Percentiles rank a stretch among this genome's conserved stretches.
Conservation (phyloP, 2,329 filamentous ascomycete genomes). For the Raffaelea deltoideospora region DNA sequence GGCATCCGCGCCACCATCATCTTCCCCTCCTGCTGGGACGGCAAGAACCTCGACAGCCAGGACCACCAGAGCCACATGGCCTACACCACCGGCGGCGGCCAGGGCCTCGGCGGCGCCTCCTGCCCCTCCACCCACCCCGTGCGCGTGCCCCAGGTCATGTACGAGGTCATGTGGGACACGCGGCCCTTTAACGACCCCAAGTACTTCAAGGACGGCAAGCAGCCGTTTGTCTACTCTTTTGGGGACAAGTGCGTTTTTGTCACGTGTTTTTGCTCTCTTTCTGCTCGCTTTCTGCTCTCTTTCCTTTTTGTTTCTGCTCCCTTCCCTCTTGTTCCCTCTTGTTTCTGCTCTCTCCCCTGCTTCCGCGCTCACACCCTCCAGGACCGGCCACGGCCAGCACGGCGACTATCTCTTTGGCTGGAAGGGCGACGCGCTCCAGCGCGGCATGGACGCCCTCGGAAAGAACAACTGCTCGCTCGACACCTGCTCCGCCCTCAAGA, state of each 20-base stretch:
- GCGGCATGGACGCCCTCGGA: constrained; percentile 4
- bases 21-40: constrained; percentile 39
- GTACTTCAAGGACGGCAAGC: background rate
- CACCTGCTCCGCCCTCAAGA: constrained; percentile 2
- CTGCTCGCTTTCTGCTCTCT: no score
- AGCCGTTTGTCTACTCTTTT: constrained; percentile 1
- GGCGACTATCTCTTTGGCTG: constrained; percentile 7
- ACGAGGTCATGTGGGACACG: constrained; percentile 2
- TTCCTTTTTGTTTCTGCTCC: no score
- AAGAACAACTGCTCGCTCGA: constrained; percentile 1
- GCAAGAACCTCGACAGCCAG: constrained; percentile 27
- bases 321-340: background rate
- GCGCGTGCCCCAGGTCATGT: constrained; percentile 11
- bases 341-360: background rate
- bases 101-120: constrained; percentile 13
- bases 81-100: constrained; percentile 19
- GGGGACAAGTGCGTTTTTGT: constrained; percentile 1
- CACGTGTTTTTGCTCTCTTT: no score
- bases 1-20: constrained; percentile 24
- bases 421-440: constrained; percentile 5
- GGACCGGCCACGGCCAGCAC: constrained; percentile 4
- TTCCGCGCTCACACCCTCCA: no score
- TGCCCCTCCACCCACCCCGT: constrained; percentile 2
- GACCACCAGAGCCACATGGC: constrained; percentile 30
- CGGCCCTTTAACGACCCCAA: constrained; percentile 1